Percentiles rank a stretch among this genome's conserved stretches.
Evolutionary conservation across 2,329 filamentous ascomycete genomes (phyloP).

Genomic region (Pezicula neosporulosa): DNA sequence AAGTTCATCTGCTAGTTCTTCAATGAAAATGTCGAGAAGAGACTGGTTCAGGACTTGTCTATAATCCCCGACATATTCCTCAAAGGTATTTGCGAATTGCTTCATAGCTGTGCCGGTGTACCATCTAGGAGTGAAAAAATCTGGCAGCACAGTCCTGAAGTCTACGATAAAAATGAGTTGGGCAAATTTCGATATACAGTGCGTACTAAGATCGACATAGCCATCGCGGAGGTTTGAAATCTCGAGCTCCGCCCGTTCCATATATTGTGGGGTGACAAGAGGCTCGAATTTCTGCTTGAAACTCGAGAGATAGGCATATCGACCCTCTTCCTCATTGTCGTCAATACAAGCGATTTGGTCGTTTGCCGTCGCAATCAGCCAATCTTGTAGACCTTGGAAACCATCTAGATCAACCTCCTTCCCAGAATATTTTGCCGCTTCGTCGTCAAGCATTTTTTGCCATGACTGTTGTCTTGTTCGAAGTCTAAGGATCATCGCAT

Average conservation of each 20-base stretch:
- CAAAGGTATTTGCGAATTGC: slow-evolving; percentile 90
- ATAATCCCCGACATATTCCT: slow-evolving; percentile 92
- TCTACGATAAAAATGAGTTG: slow-evolving; percentile 86
- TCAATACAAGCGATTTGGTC: slow-evolving; percentile 99
- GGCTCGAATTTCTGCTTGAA: slow-evolving; percentile 83
- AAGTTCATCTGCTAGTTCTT: slow-evolving; percentile 89
- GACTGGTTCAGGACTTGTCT: slow-evolving; percentile 79
- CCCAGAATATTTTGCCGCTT: slow-evolving; percentile 70
- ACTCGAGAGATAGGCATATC: slow-evolving; percentile 77
- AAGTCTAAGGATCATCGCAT: slow-evolving; percentile 89
- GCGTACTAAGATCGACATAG: slow-evolving; percentile 92
- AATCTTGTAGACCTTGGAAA: slow-evolving; percentile 84
- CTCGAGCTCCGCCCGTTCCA: slow-evolving; percentile 70
- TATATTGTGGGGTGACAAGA: slow-evolving; percentile 75
- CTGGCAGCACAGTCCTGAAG: slow-evolving; percentile 76
- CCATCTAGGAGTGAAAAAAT: slow-evolving; percentile 91
- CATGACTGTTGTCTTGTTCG: slow-evolving; percentile 79
- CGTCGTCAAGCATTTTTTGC: slow-evolving; percentile 85
- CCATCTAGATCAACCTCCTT: slow-evolving; percentile 55
- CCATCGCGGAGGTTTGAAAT: slow-evolving; percentile 76
- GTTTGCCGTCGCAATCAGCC: slow-evolving; percentile 94
- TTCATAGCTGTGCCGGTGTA: slow-evolving; percentile 85
- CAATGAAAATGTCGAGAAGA: slow-evolving; percentile 85
- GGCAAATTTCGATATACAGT: slow-evolving; percentile 86
- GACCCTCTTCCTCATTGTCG: slow-evolving; percentile 74